phyloP scores from a whole-genome alignment of 2,329 filamentous ascomycete species.

The Didymella glomerata region DNA sequence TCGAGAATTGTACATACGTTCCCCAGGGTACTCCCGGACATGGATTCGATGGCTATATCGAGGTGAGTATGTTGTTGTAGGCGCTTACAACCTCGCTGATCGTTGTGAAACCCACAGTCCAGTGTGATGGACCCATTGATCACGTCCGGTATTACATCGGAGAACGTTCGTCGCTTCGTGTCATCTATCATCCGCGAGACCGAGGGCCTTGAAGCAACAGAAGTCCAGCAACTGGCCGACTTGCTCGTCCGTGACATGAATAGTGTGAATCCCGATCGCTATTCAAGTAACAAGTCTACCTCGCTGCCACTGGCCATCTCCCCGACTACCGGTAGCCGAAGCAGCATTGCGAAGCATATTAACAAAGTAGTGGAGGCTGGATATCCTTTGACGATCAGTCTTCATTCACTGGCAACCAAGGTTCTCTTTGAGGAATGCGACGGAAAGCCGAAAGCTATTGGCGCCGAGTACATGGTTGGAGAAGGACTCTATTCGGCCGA shows the following conservation, averaged over 20 bases:
- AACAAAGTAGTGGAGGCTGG: constrained; percentile 51
- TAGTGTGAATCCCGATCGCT: background rate
- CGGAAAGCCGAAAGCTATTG: constrained; percentile 57
- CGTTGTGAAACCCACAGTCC: background rate
- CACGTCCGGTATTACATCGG: constrained; percentile 1
- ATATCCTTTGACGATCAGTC: constrained; percentile 63
- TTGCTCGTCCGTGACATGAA: background rate
- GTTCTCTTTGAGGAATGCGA: constrained; percentile 68
- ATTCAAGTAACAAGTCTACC: constrained; percentile 48
- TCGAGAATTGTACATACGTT: constrained; percentile 27
- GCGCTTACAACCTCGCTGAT: background rate
- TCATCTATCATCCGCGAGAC: background rate
- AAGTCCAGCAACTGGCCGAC: background rate
- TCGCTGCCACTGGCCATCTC: constrained; percentile 62
- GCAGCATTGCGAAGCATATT: background rate
- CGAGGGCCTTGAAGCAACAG: background rate
- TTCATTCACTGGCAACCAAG: constrained; percentile 70
- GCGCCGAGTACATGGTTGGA: constrained; percentile 51
- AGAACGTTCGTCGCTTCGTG: background rate
- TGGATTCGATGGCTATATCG: constrained; percentile 24
- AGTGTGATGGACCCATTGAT: constrained; percentile 8
- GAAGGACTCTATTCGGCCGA: constrained; percentile 51
- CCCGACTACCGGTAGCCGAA: background rate
- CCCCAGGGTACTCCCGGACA: constrained; percentile 26
- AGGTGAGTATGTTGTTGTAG: background rate